A percentile compares a stretch with the other conserved stretches of the same genome.
Conservation (phyloP, 2,329 filamentous ascomycete species). For the Fusarium brachygibbosum region DNA sequence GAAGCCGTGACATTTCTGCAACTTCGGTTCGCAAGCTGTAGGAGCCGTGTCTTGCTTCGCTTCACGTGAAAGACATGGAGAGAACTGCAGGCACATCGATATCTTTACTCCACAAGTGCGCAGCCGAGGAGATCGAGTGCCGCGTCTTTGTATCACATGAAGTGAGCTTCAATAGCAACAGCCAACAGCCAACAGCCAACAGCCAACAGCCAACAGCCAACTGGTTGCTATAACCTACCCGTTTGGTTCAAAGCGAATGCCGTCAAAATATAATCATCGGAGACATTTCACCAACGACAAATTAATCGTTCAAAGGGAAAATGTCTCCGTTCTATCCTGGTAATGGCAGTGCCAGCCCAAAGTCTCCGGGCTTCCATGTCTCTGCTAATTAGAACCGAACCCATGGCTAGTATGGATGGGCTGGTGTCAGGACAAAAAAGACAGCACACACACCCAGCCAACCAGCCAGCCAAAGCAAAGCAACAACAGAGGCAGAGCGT, state of each 20-base stretch:
- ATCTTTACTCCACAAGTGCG: conserved; percentile 24
- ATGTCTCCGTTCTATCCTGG: conserved; percentile 34
- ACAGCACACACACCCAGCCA: background rate
- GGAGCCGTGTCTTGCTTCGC: conserved; percentile 29
- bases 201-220: too few species aligned
- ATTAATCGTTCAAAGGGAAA: background rate
- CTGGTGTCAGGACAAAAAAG: conserved; percentile 1
- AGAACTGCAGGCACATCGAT: conserved; percentile 16
- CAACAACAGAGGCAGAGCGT: background rate
- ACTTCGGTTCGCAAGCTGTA: conserved; percentile 8
- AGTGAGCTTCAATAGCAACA: background rate
- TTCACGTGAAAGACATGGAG: conserved; percentile 24
- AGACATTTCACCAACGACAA: conserved; percentile 4
- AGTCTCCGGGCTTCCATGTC: conserved; percentile 20
- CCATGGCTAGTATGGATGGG: conserved; percentile 4
- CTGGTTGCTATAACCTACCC: too few species aligned
- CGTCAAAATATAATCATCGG: conserved; percentile 10
- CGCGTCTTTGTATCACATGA: conserved; percentile 1
- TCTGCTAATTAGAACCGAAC: background rate
- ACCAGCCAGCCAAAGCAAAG: conserved; percentile 4
- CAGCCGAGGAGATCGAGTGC: conserved; percentile 12
- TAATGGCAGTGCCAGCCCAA: conserved; percentile 32
- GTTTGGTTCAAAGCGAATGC: background rate
- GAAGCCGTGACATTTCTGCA: conserved; percentile 1
- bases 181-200: too few species aligned